Evolutionary conservation across 306 rosid species (phyloP), one percentile per base, ranked within the genome.

Genomic region (Acacia acuminata): DNA sequence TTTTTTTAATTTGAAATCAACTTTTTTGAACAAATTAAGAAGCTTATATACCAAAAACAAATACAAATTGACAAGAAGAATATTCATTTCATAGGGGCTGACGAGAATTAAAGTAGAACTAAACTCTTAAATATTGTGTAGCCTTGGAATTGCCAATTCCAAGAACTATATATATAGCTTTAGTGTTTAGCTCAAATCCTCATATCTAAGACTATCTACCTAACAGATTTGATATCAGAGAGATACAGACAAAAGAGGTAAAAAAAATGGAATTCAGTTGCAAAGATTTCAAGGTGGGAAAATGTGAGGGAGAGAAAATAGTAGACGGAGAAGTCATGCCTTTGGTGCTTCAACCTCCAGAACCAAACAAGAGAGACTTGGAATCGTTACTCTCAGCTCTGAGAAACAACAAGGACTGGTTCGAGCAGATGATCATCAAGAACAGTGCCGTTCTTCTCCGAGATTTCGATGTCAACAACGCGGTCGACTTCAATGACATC

Each of bases 301-400:
- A 82, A 8, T 92, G 97, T 58, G 94, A 92, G 19, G 98, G 98
- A 40, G 91, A 92, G 38, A 94, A 85, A 53, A 70, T 87, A 16
- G 94, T 94, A 5, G 90, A 94, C 83, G 97, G 96, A 0, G 98
- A 94, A 86, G 85, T 85, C 56, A 78, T 94, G 78, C 98, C 98
- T 34, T 85, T 94, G 53, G 90, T 94, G 64, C 82, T 94, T 9
- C 81, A 83, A 71, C 94, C 97, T 53, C 77, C 91, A n/a, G 86
- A 80, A 63, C 15, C 86, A 27, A 76, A 69, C 79, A 87, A 82
- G 74, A 78, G 64, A 42, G 87, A 77, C 83, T 25, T 89, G 30
- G 92, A 88, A 72, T 88, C 90, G 1, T 91, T 94, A 74, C 66
- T 91, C 3, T 76, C 27, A 50, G 84, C 85, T 76, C 63, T 94